Evolutionary conservation across 148 eudicot species (phyloP).

Genomic region (Mesembryanthemum crystallinum): DNA sequence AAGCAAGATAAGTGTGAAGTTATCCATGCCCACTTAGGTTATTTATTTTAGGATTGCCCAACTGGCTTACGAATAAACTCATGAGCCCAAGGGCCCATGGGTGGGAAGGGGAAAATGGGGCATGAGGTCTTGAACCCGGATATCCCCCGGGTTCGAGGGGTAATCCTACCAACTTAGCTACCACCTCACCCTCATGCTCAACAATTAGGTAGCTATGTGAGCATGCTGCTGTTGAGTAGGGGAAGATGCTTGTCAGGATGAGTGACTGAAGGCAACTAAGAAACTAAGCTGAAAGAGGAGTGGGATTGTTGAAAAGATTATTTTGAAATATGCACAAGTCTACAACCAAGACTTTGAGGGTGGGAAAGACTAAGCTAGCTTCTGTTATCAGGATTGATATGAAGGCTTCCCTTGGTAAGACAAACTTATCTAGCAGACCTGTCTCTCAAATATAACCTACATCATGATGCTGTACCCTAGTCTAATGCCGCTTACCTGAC

Average conservation of each 20-base stretch:
- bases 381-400: too few species aligned
- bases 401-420: background rate
- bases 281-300: background rate
- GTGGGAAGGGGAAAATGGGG: too few species aligned
- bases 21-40: background rate
- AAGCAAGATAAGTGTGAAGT: background rate
- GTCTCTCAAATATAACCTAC: background rate
- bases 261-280: background rate
- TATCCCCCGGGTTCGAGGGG: too few species aligned
- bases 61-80: too few species aligned
- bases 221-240: background rate
- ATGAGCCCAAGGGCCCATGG: too few species aligned
- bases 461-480: background rate
- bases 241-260: background rate
- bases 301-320: background rate
- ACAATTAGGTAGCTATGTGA: background rate
- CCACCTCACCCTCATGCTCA: too few species aligned
- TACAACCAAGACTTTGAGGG: background rate
- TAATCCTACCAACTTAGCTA: too few species aligned
- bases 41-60: too few species aligned
- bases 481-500: background rate
- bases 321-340: background rate
- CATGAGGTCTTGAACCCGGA: too few species aligned
- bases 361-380: too few species aligned
- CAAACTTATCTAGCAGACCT: background rate